Evolutionary conservation across 2,329 filamentous ascomycete species (phyloP).

Genomic region (Fusarium drepaniforme): DNA sequence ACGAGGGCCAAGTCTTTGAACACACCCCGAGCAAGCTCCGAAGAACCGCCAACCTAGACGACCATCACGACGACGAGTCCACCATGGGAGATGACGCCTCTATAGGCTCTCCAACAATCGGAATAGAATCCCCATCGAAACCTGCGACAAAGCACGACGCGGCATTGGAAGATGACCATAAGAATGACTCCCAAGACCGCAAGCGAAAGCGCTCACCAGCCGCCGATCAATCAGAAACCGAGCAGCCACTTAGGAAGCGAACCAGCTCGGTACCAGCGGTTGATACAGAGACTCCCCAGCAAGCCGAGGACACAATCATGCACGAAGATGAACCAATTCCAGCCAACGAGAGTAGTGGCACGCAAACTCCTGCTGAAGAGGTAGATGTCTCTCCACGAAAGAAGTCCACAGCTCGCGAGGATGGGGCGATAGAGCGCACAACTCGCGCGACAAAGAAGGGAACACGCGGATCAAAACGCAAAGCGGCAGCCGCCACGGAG

Average conservation of each 20-base stretch:
- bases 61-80: conserved; percentile 55
- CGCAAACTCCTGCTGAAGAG: conserved; percentile 61
- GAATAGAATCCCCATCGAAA: conserved; percentile 54
- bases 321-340: conserved; percentile 52
- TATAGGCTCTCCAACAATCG: conserved; percentile 53
- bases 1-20: conserved; percentile 67
- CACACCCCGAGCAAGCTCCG: conserved; percentile 83
- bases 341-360: conserved; percentile 52
- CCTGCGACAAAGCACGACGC: conserved; percentile 42
- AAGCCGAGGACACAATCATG: conserved; percentile 47
- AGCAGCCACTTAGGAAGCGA: conserved; percentile 66
- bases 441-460: conserved; percentile 53
- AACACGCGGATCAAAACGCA: conserved; percentile 57
- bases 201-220: conserved; percentile 65
- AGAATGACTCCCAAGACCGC: conserved; percentile 53
- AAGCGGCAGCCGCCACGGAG: conserved; percentile 46
- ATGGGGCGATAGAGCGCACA: conserved; percentile 48
- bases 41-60: conserved; percentile 56
- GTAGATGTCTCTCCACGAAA: conserved; percentile 50
- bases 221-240: conserved; percentile 58
- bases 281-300: conserved; percentile 48
- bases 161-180: conserved; percentile 46
- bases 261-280: conserved; percentile 60
- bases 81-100: conserved; percentile 57
- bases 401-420: conserved; percentile 45